These are phyloP conservation scores for Eucalyptus pauciflora DNA, from an alignment of 345 rosid species.

Conservation along the genomic window DNA sequence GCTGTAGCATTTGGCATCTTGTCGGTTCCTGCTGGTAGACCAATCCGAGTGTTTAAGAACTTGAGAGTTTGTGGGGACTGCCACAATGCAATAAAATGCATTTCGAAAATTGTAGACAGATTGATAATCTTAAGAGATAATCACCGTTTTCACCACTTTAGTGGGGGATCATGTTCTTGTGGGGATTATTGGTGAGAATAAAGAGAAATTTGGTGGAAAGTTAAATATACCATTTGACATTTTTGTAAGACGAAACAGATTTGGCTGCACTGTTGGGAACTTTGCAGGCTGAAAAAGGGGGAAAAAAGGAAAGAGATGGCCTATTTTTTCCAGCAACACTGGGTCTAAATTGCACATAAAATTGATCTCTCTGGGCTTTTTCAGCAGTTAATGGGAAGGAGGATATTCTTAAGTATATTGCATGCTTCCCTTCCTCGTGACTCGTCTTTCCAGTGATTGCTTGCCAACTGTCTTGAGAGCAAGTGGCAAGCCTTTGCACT, in stretches of 20 bases:
- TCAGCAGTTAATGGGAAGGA: background rate
- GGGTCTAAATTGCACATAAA: background rate
- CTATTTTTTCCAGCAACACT: background rate
- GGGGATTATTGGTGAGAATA: constrained; percentile 19
- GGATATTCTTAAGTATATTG: background rate
- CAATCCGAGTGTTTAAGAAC: constrained; percentile 22
- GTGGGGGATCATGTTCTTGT: constrained; percentile 18
- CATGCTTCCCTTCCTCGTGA: background rate
- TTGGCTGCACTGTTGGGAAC: background rate
- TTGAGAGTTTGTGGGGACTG: constrained; percentile 21
- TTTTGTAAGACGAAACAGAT: background rate
- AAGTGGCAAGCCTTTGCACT: background rate
- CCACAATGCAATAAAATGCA: constrained; percentile 16
- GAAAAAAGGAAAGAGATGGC: background rate
- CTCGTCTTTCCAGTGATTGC: background rate
- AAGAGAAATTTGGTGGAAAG: background rate
- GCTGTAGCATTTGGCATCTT: constrained; percentile 26
- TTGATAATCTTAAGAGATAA: constrained; percentile 19
- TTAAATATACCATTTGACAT: background rate
- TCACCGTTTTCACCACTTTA: constrained; percentile 21
- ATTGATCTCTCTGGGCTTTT: background rate
- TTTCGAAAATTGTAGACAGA: constrained; percentile 9
- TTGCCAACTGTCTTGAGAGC: background rate
- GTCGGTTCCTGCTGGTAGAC: constrained; percentile 13
- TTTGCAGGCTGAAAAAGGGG: background rate